Base-by-base conservation (phyloP, 2,329 filamentous ascomycete species). In the Hypoxylon sp. region DNA sequence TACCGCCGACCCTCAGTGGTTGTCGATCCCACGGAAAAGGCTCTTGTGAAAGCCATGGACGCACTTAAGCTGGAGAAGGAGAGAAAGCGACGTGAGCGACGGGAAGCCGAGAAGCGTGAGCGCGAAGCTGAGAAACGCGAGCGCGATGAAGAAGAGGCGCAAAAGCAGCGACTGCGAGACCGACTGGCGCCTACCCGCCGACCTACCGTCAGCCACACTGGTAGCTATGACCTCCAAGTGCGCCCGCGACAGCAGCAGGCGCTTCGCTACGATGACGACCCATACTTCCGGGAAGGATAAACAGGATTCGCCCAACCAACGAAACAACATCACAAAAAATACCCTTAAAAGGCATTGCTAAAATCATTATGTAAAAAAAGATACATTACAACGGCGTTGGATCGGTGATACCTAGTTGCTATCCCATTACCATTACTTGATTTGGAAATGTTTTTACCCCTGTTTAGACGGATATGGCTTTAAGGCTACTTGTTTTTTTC, bases 251-350 rank as follows among this genome's bases (percentile, higher is more conserved):
- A 67, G 30, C 21, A 25, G 21, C 21, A 9, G 21, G 21, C 21
- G 9, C 5, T 73, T 2, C 48, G 64, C 20, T 75, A 73, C 59
- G 71, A 72, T 9, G 69, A 74, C 29, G 72, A 71, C 1, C 41
- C 69, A 4, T 75, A 74, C 64, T 68, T 71, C 34, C 72, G 67
- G 63, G 74, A 75, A n/a, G n/a, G n/a, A 61, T 76, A 66, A 72
- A 51, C 32, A 17, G 20, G 7, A 27, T n/a, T n/a, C n/a, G 4
- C 23, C 41, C 7, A 16, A 15, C 30, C 12, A 45, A 7, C 29
- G 48, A 16, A 6, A 12, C 25, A 17, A 36, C 38, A 41, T 29
- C 26, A 32, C 4, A 31, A 17, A 46, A 45, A 50, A 43, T 17
- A 32, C 23, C 7, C 20, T 47, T 44, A 44, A 51, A 36, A 20